Evolutionary conservation across 768 basidiomycete species (phyloP).

Genomic region (Austroboletus festivus): DNA sequence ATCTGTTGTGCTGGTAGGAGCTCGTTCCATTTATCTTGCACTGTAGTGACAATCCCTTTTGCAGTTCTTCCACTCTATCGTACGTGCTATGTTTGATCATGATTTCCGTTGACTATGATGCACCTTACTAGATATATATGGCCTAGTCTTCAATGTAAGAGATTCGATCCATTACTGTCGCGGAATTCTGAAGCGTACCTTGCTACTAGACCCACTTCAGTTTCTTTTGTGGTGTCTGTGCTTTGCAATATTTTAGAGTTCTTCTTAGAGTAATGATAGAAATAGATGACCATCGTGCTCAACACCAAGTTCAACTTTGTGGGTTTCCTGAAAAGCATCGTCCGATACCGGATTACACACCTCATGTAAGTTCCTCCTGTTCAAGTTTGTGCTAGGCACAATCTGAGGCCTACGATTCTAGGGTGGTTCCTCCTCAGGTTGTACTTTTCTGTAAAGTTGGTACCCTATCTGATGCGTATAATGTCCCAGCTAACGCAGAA

Average conservation of each 20-base stretch:
- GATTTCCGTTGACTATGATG: background rate
- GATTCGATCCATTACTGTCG: background rate
- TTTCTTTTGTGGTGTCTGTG: constrained; percentile 52
- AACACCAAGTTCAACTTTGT: constrained; percentile 42
- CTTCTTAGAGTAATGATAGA: constrained; percentile 5
- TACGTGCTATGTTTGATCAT: constrained; percentile 30
- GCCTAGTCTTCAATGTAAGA: constrained; percentile 55
- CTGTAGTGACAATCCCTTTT: background rate
- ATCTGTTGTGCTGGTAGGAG: constrained; percentile 54
- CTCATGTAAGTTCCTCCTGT: constrained; percentile 31
- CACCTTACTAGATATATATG: constrained; percentile 55
- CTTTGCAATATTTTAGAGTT: background rate
- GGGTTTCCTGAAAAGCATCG: constrained; percentile 45
- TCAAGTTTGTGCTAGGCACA: background rate
- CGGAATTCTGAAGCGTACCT: constrained; percentile 19
- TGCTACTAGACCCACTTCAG: constrained; percentile 54
- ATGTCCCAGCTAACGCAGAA: background rate
- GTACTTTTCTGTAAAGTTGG: constrained; percentile 49
- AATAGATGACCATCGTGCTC: constrained; percentile 51
- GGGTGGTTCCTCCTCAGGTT: constrained; percentile 48
- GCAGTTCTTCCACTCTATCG: constrained; percentile 62
- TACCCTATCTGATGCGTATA: background rate
- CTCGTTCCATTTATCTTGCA: background rate
- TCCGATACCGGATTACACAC: constrained; percentile 45
- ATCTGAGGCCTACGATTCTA: constrained; percentile 3